A percentile compares a stretch with the other conserved stretches of the same genome.
Conservation (phyloP, 2,329 filamentous ascomycete genomes). For the Penicillium hordei region DNA sequence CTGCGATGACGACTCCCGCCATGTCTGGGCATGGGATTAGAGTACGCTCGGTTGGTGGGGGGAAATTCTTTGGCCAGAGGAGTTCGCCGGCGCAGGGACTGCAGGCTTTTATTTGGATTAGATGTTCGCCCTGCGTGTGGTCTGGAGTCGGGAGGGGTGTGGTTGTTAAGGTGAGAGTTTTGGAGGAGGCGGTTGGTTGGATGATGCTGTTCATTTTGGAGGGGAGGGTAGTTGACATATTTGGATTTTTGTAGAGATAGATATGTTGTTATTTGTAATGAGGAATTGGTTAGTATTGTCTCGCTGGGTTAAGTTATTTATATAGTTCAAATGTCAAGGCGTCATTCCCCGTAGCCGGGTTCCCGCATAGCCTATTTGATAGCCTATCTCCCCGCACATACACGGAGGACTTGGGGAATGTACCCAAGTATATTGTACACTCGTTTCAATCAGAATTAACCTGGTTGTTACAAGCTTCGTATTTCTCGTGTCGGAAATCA, state of each 20-base stretch:
- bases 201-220: neutral
- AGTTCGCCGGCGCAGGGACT: slow-evolving; percentile 47
- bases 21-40: slow-evolving; percentile 47
- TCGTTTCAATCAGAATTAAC: neutral
- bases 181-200: neutral
- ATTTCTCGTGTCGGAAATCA: neutral
- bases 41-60: slow-evolving; percentile 21
- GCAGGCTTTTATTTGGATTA: slow-evolving; percentile 43
- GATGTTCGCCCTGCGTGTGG: slow-evolving; percentile 32
- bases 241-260: neutral
- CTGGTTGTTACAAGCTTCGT: neutral
- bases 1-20: slow-evolving; percentile 40
- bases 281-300: neutral
- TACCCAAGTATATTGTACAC: neutral
- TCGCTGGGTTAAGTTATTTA: neutral
- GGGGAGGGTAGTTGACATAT: neutral
- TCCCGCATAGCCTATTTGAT: slow-evolving; percentile 3
- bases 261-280: neutral
- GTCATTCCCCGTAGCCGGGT: neutral
- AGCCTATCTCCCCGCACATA: neutral
- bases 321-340: neutral
- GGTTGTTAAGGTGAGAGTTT: neutral
- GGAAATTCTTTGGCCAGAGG: slow-evolving; percentile 41
- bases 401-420: neutral
- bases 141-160: slow-evolving; percentile 6